These are phyloP conservation scores for Solanum okadae DNA, from an alignment of 257 asterid species.

Conservation along the genomic window DNA sequence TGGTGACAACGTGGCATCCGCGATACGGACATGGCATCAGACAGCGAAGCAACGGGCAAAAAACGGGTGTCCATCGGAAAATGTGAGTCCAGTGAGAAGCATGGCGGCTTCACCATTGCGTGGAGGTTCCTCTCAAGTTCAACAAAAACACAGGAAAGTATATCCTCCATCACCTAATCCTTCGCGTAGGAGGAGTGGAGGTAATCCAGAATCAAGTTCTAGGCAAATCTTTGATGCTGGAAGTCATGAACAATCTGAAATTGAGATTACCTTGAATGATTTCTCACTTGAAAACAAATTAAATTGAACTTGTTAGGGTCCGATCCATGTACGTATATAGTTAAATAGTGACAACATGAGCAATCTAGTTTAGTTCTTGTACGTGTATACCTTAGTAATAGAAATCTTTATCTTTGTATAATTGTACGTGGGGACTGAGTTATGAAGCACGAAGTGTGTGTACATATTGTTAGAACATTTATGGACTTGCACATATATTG, in stretches of 20 bases:
- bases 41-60: not conserved
- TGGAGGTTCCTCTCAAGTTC: not conserved
- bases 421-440: not conserved
- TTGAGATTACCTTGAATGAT: not conserved
- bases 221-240: not conserved
- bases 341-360: not conserved
- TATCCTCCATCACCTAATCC: not conserved
- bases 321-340: not conserved
- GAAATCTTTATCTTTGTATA: not conserved
- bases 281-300: not conserved
- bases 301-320: not conserved
- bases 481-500: not conserved
- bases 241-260: not conserved
- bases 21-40: not conserved
- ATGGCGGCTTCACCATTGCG: constrained; percentile 2
- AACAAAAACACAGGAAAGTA: not conserved
- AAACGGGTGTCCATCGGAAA: not conserved
- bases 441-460: not conserved
- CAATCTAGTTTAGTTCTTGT: not conserved
- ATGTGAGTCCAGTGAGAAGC: not conserved
- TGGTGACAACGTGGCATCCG: not conserved
- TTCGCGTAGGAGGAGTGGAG: not conserved
- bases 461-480: not conserved
- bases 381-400: not conserved
- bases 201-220: not conserved